These are phyloP conservation scores for Curvularia lunata DNA, from an alignment of 2,329 filamentous ascomycete genomes.

Conservation along the genomic window DNA sequence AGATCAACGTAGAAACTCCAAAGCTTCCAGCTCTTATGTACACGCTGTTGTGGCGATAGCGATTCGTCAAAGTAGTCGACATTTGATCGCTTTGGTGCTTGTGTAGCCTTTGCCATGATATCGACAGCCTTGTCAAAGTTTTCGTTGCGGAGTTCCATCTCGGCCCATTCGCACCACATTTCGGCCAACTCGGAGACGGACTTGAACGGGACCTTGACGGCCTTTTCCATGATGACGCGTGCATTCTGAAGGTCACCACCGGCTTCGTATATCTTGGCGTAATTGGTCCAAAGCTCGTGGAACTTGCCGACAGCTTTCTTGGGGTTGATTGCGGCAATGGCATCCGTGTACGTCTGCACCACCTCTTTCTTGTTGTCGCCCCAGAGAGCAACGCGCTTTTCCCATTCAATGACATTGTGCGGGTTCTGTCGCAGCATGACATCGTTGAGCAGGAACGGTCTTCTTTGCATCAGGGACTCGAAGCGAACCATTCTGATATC, in stretches of 20 bases:
- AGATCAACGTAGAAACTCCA: conserved; percentile 99
- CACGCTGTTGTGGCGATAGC: conserved; percentile 89
- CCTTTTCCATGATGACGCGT: conserved; percentile 94
- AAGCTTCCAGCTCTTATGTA: conserved; percentile 99
- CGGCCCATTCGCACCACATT: conserved; percentile 99
- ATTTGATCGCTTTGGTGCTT: conserved; percentile 94
- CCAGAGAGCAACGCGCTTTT: conserved; percentile 95
- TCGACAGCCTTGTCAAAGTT: conserved; percentile 94
- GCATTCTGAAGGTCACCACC: conserved; percentile 85
- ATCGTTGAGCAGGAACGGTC: conserved; percentile 95
- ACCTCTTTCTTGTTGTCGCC: conserved; percentile 90
- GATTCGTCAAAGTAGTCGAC: conserved; percentile 99
- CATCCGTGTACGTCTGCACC: conserved; percentile 92
- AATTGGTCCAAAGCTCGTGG: conserved; percentile 94
- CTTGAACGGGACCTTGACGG: conserved; percentile 96
- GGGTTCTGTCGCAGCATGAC: conserved; percentile 94
- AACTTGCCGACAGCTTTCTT: conserved; percentile 95
- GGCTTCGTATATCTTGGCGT: conserved; percentile 94
- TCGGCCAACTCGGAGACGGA: conserved; percentile 96
- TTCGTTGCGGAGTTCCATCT: conserved; percentile 94
- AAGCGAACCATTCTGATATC: conserved; percentile 98
- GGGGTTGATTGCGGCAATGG: conserved; percentile 89
- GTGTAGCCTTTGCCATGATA: conserved; percentile 96
- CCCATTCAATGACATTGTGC: conserved; percentile 95
- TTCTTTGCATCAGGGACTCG: conserved; percentile 95